These are phyloP conservation scores for Sugiyamaella xylanicola DNA, from an alignment of 1,139 yeast species.

Conservation along the genomic window DNA sequence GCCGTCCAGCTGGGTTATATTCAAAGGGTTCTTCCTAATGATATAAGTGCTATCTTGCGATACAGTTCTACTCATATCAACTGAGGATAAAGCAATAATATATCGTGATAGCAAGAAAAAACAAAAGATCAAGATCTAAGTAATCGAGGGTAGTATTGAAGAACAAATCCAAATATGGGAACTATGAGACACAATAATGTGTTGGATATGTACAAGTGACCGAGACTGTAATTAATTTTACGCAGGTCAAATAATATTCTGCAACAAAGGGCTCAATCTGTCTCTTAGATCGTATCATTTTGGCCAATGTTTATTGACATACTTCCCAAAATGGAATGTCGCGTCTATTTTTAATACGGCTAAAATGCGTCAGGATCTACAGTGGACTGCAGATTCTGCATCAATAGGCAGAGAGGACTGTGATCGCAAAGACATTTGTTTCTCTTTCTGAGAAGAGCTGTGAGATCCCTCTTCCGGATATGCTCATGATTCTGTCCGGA, in stretches of 20 bases:
- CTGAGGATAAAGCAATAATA: background rate
- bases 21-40: slow-evolving; percentile 35
- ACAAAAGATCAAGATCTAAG: background rate
- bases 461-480: too few species aligned
- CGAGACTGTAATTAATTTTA: slow-evolving; percentile 8
- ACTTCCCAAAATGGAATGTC: background rate
- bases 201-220: slow-evolving; percentile 7
- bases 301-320: slow-evolving; percentile 12
- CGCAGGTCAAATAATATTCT: slow-evolving; percentile 8
- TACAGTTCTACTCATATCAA: slow-evolving; percentile 30
- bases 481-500: too few species aligned
- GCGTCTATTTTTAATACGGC: slow-evolving; percentile 1
- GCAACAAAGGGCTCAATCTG: slow-evolving; percentile 3
- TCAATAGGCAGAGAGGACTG: background rate
- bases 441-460: too few species aligned
- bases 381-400: background rate
- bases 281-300: background rate
- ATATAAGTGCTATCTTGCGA: slow-evolving; percentile 34
- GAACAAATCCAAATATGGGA: slow-evolving; percentile 8
- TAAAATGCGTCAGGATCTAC: background rate
- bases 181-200: background rate
- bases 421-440: background rate
- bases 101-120: background rate
- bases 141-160: background rate
- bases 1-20: slow-evolving; percentile 40